phyloP scores from a whole-genome alignment of 2,329 filamentous ascomycete species.

The Colletotrichum sojae region DNA sequence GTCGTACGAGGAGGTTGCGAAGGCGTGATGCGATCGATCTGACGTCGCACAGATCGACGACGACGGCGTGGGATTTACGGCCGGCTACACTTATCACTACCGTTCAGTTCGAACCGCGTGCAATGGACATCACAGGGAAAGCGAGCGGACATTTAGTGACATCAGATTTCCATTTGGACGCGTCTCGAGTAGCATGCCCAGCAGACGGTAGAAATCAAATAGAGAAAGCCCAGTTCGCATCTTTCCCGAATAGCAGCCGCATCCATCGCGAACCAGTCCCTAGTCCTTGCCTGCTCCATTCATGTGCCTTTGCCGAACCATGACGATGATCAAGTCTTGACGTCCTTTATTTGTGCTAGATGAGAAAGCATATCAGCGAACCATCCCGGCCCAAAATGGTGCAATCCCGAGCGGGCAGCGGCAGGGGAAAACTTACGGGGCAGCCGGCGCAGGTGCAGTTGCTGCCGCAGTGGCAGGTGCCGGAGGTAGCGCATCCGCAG shows the following conservation, averaged over 20 bases:
- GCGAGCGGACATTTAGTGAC: background rate
- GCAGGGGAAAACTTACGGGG: slow-evolving; percentile 54
- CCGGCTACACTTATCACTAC: background rate
- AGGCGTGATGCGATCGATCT: background rate
- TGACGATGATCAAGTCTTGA: background rate
- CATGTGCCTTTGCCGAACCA: background rate
- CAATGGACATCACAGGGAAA: background rate
- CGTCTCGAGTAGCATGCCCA: background rate
- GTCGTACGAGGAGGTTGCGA: background rate
- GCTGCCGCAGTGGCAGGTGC: slow-evolving; percentile 58
- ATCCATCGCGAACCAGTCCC: background rate
- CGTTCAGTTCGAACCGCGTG: background rate
- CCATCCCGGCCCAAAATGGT: background rate
- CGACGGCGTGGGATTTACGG: background rate
- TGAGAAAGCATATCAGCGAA: background rate
- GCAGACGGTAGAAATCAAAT: background rate
- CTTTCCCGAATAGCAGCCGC: background rate
- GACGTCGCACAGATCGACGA: slow-evolving; percentile 4
- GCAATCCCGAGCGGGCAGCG: background rate
- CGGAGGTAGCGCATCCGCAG: slow-evolving; percentile 58
- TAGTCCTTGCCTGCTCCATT: background rate
- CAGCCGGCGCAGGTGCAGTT: slow-evolving; percentile 59
- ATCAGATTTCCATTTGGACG: background rate
- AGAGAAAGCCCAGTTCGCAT: background rate
- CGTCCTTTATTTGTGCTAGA: slow-evolving; percentile 35